phyloP scores from a whole-genome alignment of 257 asterid genomes.

The Mitragyna speciosa region DNA sequence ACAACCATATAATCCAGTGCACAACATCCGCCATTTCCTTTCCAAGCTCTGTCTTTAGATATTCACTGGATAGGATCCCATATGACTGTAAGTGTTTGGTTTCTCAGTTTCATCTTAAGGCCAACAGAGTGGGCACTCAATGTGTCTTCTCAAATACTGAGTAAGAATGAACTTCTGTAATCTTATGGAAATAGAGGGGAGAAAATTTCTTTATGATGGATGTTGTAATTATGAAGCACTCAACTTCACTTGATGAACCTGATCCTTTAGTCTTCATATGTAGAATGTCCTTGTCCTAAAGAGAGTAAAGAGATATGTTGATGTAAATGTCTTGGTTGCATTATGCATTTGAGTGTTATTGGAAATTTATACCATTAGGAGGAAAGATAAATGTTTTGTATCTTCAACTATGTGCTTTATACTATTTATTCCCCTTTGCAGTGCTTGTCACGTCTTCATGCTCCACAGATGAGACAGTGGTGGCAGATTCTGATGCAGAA shows the following conservation, averaged over 20 bases:
- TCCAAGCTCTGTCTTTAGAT: not conserved
- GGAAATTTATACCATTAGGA: not conserved
- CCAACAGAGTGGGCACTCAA: not conserved
- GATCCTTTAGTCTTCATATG: not conserved
- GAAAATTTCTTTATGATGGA: not conserved
- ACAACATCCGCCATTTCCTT: not conserved
- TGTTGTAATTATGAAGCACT: not conserved
- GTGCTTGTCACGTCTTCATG: slow-evolving; percentile 86
- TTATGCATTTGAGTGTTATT: not conserved
- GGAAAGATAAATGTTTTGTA: not conserved
- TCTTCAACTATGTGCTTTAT: not conserved
- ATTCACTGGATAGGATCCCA: not conserved
- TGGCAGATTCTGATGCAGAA: slow-evolving; percentile 90
- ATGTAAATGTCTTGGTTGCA: not conserved
- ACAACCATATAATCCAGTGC: not conserved
- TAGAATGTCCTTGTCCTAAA: slow-evolving; percentile 1
- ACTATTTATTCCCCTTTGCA: slow-evolving; percentile 34
- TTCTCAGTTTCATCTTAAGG: not conserved
- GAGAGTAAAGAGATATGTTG: too few species aligned
- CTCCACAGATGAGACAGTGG: slow-evolving; percentile 95
- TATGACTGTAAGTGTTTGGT: not conserved
- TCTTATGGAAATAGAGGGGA: not conserved
- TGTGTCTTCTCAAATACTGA: not conserved
- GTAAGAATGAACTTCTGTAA: not conserved
- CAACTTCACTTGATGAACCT: not conserved